Conservation (phyloP, 495 filamentous ascomycete genomes). For the Chlorociboria aeruginascens region DNA sequence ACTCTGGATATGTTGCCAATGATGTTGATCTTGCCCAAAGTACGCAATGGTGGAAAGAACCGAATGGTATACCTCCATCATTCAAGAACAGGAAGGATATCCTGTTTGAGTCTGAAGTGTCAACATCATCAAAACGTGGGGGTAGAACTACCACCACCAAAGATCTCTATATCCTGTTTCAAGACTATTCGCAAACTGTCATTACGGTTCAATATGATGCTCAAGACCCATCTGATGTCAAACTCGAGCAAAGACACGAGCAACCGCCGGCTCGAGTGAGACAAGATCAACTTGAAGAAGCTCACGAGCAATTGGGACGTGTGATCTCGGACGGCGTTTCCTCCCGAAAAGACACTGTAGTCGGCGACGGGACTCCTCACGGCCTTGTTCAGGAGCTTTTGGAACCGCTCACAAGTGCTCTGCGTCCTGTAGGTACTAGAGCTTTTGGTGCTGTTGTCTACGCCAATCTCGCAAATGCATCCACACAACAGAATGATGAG, state of each 20-base stretch:
- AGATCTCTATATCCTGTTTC: slow-evolving; percentile 74
- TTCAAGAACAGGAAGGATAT: slow-evolving; percentile 78
- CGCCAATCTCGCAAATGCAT: slow-evolving; percentile 86
- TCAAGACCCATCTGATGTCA: slow-evolving; percentile 55
- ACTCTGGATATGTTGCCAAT: slow-evolving; percentile 65
- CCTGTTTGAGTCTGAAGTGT: slow-evolving; percentile 73
- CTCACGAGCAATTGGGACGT: slow-evolving; percentile 63
- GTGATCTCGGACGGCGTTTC: slow-evolving; percentile 57
- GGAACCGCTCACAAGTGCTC: slow-evolving; percentile 54
- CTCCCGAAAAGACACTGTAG: slow-evolving; percentile 60
- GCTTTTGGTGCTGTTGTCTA: slow-evolving; percentile 90
- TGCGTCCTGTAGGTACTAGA: slow-evolving; percentile 72
- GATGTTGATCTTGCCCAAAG: slow-evolving; percentile 67
- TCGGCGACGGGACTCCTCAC: slow-evolving; percentile 73
- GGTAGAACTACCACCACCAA: slow-evolving; percentile 61
- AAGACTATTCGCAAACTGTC: slow-evolving; percentile 92
- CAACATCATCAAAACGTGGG: slow-evolving; percentile 50
- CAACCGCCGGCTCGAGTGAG: slow-evolving; percentile 67
- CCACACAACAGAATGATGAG: slow-evolving; percentile 79
- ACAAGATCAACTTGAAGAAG: slow-evolving; percentile 88
- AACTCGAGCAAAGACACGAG: slow-evolving; percentile 80
- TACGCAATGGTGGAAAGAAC: slow-evolving; percentile 75
- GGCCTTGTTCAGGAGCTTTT: slow-evolving; percentile 70
- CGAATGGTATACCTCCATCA: slow-evolving; percentile 60
- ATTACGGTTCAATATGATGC: slow-evolving; percentile 72